These are phyloP conservation scores for Xanthoceras sorbifolium DNA, from an alignment of 345 rosid species.

Conservation along the genomic window DNA sequence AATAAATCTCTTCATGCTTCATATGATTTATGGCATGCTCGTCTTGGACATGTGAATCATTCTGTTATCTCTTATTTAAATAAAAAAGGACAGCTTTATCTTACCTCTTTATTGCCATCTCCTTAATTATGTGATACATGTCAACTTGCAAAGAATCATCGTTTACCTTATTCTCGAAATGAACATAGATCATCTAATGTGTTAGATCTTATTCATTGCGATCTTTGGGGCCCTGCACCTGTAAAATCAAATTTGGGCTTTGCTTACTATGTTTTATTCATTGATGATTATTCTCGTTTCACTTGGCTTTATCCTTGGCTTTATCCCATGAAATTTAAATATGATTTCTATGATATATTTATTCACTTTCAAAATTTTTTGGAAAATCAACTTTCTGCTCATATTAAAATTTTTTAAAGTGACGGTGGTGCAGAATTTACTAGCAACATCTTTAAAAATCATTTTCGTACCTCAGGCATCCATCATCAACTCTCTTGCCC, in stretches of 20 bases:
- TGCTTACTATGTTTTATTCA: not conserved
- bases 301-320: constrained; percentile 12
- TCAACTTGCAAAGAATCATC: constrained; percentile 8
- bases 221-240: not conserved
- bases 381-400: too few relatives aligned
- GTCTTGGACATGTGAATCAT: too few relatives aligned
- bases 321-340: constrained; percentile 1
- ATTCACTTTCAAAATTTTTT: not conserved
- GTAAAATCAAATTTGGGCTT: not conserved
- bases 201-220: not conserved
- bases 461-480: too few relatives aligned
- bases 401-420: too few relatives aligned
- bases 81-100: not conserved
- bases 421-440: too few relatives aligned
- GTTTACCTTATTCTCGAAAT: not conserved
- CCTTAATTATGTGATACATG: not conserved
- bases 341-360: not conserved
- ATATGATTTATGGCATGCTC: too few relatives aligned
- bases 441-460: too few relatives aligned
- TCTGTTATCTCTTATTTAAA: too few relatives aligned
- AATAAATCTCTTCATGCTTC: too few relatives aligned
- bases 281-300: not conserved
- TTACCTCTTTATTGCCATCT: constrained; percentile 12
- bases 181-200: too few relatives aligned
- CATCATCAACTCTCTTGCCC: too few relatives aligned